Evolutionary conservation across 805 yeast species (phyloP), one percentile per base, ranked within the genome.

Genomic region (Wickerhamiella parazyma): DNA sequence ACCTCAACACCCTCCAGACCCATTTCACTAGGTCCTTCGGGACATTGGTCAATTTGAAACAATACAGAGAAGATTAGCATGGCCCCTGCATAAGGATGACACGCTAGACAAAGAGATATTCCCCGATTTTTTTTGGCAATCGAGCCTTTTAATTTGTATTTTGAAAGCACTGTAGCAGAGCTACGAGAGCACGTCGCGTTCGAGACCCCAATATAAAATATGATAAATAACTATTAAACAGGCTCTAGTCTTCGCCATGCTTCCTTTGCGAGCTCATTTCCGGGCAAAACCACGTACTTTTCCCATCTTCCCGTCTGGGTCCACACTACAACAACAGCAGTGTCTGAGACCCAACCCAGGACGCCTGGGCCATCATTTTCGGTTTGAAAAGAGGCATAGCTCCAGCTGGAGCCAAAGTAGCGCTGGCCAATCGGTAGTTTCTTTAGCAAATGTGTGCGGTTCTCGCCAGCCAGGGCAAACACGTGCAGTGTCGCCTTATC

Each of bases 21-120:
- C 2, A 3, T 25, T 12, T 2, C 12, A 10, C 20, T 8, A 12
- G 9, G 42, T 39, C 42, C 42, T 31, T 39, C 42, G 86, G 78
- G 89, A 79, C 78, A 80, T 85, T 89, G 55, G 96, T 89, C 96
- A 89, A 89, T 80, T 87, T 80, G 95, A 87, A 89, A 80, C 94
- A 86, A 89, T 89, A 89, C 98, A 89, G 97, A 89, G 98, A 89
- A 89, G 97, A 91, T 89, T 87, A 89, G 97, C 97, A 91, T 93
- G 94, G 95, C 95, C 97, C 97, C 95, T 89, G 97, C 97, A 89
- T 91, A 91, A 91, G 95, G 97, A 89, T 89, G 97, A 87, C 95
- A 93, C 96, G 96, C 95, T 87, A 80, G 86, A 85, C 96, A 89
- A 89, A 89, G 96, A 89, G 97, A 87, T 89, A 85, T 82, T 75